These are phyloP conservation scores for Neoscytalidium dimidiatum DNA, from an alignment of 2,329 filamentous ascomycete genomes.

Conservation along the genomic window DNA sequence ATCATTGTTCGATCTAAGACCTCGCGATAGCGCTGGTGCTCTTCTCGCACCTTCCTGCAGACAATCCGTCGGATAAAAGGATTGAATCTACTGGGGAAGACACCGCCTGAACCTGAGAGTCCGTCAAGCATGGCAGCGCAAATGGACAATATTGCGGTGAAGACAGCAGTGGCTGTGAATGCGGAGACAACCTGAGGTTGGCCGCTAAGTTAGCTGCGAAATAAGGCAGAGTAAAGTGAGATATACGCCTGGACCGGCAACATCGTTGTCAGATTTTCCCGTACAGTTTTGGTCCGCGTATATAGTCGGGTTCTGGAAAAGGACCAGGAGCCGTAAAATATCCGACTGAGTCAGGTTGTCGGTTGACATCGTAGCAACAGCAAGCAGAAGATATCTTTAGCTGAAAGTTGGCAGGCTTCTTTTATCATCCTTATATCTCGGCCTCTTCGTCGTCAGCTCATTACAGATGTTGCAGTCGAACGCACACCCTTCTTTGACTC, in stretches of 20 bases:
- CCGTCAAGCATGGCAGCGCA: not conserved
- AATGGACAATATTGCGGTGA: not conserved
- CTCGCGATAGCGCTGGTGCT: slow-evolving; percentile 20
- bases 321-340: not conserved
- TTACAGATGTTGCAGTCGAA: too few species aligned
- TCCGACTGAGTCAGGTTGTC: too few species aligned
- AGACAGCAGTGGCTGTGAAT: not conserved
- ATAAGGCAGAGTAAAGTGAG: too few species aligned
- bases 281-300: not conserved
- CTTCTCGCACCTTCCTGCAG: slow-evolving; percentile 29
- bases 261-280: not conserved
- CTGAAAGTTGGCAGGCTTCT: too few species aligned
- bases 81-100: not conserved
- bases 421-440: too few species aligned
- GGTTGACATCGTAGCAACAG: too few species aligned
- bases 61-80: slow-evolving; percentile 27
- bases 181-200: slow-evolving; percentile 12
- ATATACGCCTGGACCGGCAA: not conserved
- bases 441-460: too few species aligned
- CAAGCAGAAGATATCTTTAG: too few species aligned
- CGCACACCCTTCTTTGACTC: too few species aligned
- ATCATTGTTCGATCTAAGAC: slow-evolving; percentile 35
- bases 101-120: not conserved
- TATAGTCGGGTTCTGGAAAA: not conserved
- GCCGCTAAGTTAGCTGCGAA: not conserved